Conservation (phyloP, 345 rosid genomes). For the Eucalyptus polybractea region DNA sequence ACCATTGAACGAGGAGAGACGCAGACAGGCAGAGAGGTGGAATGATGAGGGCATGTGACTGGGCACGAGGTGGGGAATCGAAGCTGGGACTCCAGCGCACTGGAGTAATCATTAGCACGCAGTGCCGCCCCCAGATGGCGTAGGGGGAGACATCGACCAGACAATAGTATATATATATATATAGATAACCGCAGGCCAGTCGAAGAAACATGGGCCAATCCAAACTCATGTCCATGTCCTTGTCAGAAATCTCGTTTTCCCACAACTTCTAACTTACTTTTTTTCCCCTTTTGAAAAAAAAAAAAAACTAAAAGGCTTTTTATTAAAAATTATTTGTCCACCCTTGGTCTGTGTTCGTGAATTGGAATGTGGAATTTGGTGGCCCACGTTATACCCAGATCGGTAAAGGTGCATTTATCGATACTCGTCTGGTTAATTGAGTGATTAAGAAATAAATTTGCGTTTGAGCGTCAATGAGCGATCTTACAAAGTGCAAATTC, state of each 20-base stretch:
- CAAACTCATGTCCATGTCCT: not conserved
- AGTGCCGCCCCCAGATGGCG: not conserved
- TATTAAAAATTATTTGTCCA: not conserved
- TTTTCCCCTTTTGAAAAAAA: rapidly evolving
- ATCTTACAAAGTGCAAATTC: not conserved
- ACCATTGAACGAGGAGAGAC: not conserved
- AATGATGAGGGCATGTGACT: not conserved
- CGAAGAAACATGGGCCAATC: not conserved
- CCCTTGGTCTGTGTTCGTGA: not conserved
- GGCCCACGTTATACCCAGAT: no score
- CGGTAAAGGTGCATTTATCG: not conserved
- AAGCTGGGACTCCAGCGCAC: not conserved
- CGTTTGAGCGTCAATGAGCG: not conserved
- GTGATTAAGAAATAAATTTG: not conserved
- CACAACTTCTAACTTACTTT: not conserved
- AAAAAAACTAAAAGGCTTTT: not conserved
- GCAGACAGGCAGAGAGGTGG: not conserved
- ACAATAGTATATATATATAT: not conserved
- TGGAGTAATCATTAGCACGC: not conserved
- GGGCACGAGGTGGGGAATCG: not conserved
- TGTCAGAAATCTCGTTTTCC: not conserved
- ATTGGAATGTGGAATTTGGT: not conserved
- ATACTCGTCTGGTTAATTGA: not conserved
- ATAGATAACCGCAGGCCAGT: not conserved
- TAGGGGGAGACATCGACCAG: not conserved